These are phyloP conservation scores for Fraxinus paxiana DNA, from an alignment of 305 asterid species.

Conservation along the genomic window DNA sequence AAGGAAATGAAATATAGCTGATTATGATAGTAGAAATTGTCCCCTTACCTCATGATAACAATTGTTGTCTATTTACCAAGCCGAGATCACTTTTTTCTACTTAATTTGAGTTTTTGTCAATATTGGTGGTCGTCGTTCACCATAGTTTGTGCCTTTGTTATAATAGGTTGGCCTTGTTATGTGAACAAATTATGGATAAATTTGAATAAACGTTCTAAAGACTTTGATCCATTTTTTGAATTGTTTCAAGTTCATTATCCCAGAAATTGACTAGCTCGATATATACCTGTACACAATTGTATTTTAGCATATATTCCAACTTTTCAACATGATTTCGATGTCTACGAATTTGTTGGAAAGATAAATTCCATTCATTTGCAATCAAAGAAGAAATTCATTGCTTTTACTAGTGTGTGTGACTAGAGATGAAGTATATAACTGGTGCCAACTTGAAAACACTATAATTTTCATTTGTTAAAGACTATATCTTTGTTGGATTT, in stretches of 20 bases:
- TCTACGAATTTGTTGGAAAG: not conserved
- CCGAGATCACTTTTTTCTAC: not conserved
- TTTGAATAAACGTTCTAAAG: not conserved
- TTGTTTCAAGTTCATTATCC: not conserved
- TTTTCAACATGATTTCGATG: not conserved
- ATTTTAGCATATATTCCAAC: not conserved
- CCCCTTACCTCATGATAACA: not conserved
- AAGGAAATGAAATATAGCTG: not conserved
- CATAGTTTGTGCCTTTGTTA: slow-evolving; percentile 1
- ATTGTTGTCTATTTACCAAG: not conserved
- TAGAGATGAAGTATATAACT: not conserved
- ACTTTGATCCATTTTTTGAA: slow-evolving; percentile 1
- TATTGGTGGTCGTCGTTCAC: not conserved
- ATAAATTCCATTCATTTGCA: slow-evolving; percentile 13
- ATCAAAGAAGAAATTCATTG: slow-evolving; percentile 3
- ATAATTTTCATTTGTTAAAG: slow-evolving; percentile 6
- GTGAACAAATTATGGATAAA: slow-evolving; percentile 8
- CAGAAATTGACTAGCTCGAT: not conserved
- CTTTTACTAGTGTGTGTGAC: slow-evolving; percentile 8
- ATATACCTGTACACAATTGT: not conserved
- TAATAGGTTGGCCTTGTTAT: not conserved
- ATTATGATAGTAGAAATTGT: not conserved
- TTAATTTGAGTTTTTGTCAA: not conserved
- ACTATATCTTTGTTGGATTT: slow-evolving; percentile 6
- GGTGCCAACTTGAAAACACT: not conserved